Conservation (phyloP, 2,329 filamentous ascomycete genomes). For the Clarireedia paspali region DNA sequence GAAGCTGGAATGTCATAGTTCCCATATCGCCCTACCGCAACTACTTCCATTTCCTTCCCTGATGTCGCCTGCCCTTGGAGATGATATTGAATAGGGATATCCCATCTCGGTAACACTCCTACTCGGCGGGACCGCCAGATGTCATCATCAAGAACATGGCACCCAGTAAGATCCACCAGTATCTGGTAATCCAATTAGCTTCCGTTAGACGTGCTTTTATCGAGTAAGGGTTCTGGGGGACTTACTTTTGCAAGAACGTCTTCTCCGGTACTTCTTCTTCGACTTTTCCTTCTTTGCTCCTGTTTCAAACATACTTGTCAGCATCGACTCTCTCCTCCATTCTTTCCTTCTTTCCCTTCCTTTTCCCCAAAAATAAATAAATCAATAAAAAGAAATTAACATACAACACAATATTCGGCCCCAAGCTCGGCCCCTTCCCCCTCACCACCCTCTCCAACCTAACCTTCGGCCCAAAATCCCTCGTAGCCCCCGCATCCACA, state of each 20-base stretch:
- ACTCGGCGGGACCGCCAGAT: conserved; percentile 43
- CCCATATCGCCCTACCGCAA: no score
- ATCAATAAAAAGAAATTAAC: no score
- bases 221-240: conserved; percentile 12
- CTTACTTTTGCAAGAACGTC: conserved; percentile 59
- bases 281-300: conserved; percentile 49
- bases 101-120: neutral
- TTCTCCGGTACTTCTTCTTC: conserved; percentile 50
- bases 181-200: conserved; percentile 26
- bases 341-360: neutral
- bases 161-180: conserved; percentile 57
- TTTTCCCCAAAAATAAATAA: neutral
- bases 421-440: conserved; percentile 52
- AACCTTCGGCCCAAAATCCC: conserved; percentile 57
- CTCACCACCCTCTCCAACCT: conserved; percentile 39
- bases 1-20: no score
- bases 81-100: no score
- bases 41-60: neutral
- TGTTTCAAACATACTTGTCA: no score
- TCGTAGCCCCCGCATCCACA: conserved; percentile 56
- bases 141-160: conserved; percentile 46
- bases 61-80: neutral
- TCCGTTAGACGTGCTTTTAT: no score
- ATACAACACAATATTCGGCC: conserved; percentile 52
- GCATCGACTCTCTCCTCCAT: neutral